phyloP scores from a whole-genome alignment of 176 grass and related monocot species.

The Cocos nucifera region DNA sequence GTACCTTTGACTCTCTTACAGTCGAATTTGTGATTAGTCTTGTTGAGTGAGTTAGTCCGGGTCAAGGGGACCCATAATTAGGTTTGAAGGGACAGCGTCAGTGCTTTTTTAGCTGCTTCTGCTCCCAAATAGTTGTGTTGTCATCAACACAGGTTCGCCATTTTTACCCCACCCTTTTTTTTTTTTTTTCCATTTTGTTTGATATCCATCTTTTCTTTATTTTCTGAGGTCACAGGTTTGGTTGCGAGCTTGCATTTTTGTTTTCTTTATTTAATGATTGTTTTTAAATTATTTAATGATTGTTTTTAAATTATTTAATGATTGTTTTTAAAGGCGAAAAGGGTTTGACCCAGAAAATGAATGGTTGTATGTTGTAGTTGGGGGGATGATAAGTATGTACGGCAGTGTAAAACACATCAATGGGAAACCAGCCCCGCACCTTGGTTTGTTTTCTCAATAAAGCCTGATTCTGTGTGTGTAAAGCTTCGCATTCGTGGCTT shows the following conservation, averaged over 20 bases:
- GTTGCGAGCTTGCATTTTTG: constrained; percentile 55
- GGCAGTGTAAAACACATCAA: constrained; percentile 1
- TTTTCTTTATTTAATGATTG: constrained; percentile 28
- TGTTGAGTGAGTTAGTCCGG: constrained; percentile 15
- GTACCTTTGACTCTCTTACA: not conserved
- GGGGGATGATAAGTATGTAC: not conserved
- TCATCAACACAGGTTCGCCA: not conserved
- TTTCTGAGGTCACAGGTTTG: constrained; percentile 49
- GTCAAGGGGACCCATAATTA: constrained; percentile 36
- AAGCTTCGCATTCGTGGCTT: too few species aligned
- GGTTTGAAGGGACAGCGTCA: constrained; percentile 36
- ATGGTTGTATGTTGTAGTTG: constrained; percentile 2
- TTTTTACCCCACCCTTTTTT: not conserved
- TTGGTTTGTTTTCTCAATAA: not conserved
- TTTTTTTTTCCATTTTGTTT: constrained; percentile 12
- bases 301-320: constrained; percentile 25
- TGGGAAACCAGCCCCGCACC: not conserved
- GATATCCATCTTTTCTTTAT: constrained; percentile 14
- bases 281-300: constrained; percentile 14
- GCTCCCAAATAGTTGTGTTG: constrained; percentile 30
- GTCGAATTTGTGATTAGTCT: constrained; percentile 5
- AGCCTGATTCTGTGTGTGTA: constrained; percentile 5
- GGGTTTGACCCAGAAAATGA: constrained; percentile 24
- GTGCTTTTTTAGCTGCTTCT: constrained; percentile 89
- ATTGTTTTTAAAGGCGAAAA: constrained; percentile 27